phyloP scores from a whole-genome alignment of 345 rosid genomes.

The Melastoma malabathricum region DNA sequence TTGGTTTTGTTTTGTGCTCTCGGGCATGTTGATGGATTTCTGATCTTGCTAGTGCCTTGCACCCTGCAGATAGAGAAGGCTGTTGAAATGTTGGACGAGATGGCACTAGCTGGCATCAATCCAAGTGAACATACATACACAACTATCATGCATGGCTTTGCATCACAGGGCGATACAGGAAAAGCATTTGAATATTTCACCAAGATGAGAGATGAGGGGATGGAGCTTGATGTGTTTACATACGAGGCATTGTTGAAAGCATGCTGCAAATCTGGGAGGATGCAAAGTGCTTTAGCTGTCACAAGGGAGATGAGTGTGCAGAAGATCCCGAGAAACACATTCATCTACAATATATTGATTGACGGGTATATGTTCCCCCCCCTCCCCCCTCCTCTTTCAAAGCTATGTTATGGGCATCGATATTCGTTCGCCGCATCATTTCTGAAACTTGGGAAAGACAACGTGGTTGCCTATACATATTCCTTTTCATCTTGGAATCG shows the following conservation, averaged over 20 bases:
- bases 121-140: conserved; percentile 90
- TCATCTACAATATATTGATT: conserved; percentile 71
- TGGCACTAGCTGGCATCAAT: conserved; percentile 60
- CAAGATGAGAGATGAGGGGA: conserved; percentile 67
- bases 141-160: conserved; percentile 95
- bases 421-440: too few relatives aligned
- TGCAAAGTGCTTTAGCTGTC: conserved; percentile 97
- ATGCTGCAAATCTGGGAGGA: conserved; percentile 94
- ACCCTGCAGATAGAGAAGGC: conserved; percentile 76
- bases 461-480: too few relatives aligned
- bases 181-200: conserved; percentile 83
- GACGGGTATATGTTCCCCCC: conserved; percentile 53
- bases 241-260: conserved; percentile 93
- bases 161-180: conserved; percentile 83
- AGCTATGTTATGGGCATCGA: too few relatives aligned
- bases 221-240: conserved; percentile 70
- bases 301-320: conserved; percentile 80
- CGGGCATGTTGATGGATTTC: not conserved
- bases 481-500: too few relatives aligned
- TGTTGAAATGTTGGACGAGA: conserved; percentile 75
- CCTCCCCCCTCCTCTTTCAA: too few relatives aligned
- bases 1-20: conserved; percentile 2
- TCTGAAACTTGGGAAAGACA: too few relatives aligned
- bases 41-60: conserved; percentile 1
- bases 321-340: conserved; percentile 70